phyloP scores from a whole-genome alignment of 768 basidiomycete genomes.

The Heimioporus sp. region DNA sequence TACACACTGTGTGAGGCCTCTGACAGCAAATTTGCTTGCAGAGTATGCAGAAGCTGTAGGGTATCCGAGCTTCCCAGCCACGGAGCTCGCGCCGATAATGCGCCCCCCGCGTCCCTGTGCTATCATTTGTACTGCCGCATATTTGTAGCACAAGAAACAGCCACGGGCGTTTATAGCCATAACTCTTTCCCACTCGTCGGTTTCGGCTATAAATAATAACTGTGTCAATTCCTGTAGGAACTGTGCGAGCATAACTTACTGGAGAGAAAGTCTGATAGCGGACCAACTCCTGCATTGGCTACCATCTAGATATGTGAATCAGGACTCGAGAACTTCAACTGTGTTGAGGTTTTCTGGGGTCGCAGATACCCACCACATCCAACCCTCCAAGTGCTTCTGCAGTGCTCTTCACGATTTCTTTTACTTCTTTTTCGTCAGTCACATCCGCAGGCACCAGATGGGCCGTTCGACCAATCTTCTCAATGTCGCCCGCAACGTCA shows the following conservation, averaged over 20 bases:
- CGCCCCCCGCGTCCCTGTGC: conserved; percentile 38
- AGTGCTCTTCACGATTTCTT: conserved; percentile 34
- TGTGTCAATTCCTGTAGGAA: background rate
- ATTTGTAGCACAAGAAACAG: conserved; percentile 39
- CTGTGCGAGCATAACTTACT: background rate
- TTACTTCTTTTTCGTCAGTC: conserved; percentile 39
- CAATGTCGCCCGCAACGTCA: conserved; percentile 9
- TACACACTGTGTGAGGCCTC: conserved; percentile 37
- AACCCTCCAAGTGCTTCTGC: conserved; percentile 37
- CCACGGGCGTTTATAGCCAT: conserved; percentile 38
- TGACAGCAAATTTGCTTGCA: conserved; percentile 34
- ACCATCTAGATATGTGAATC: conserved; percentile 5
- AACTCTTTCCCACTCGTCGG: conserved; percentile 39
- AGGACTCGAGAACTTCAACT: background rate
- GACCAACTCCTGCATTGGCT: conserved; percentile 12
- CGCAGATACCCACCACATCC: conserved; percentile 39
- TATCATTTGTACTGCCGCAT: conserved; percentile 39
- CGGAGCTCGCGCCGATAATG: conserved; percentile 33
- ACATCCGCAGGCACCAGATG: conserved; percentile 36
- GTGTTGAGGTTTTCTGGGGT: too few species aligned
- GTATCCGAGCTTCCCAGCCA: conserved; percentile 28
- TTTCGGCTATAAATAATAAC: conserved; percentile 20
- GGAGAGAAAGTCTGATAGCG: background rate
- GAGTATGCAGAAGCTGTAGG: conserved; percentile 1
- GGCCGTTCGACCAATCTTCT: conserved; percentile 11